Evolutionary conservation across 2,329 filamentous ascomycete species (phyloP), one percentile per base, ranked within the genome.

Genomic region (Claviceps spartinae): DNA sequence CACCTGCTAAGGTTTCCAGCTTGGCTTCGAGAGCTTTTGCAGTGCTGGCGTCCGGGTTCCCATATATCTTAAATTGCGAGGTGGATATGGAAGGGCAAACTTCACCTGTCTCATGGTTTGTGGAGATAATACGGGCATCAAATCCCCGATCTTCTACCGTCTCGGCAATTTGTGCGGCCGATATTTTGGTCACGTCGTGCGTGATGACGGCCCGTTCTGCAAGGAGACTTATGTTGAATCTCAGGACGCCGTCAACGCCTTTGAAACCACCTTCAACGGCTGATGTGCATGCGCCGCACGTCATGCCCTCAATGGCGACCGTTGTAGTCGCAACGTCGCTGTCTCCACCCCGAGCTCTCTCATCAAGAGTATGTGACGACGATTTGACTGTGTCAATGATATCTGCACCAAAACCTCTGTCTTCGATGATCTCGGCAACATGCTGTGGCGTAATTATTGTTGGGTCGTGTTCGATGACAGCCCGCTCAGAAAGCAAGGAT

Each of bases 241-340:
- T 87, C 52, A 88, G 64, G 16, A 97, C 68, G 22, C 93, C 93
- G 9, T 86, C 81, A 2, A 91, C 69, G 56, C 78, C 79, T 58
- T 81, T 79, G 68, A 98, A 93, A 3, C 86, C 88, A 49, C 80
- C 77, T 62, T 96, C 87, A 1, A 97, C 82, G 5, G 91, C 89
- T 1, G 91, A 91, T 0, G 93, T 97, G 68, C 93, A 98, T 43
- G 93, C 88, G 22, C 91, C 91, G 64, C 93, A 97, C 1, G 93
- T 98, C 93, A 98, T 98, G 49, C 93, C 93, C 59, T 93, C 88
- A 51, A 98, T 87, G 4, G 86, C 82, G 18, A 98, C 77, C 0
- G 90, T 97, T 0, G 90, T 96, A 0, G 81, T 87, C 52, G 83
- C 75, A 4, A 78, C 61, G 49, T 70, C 69, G 56, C 72, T 67